Base-by-base conservation (phyloP, 208 protist genomes). In the Phytomonas sp. region DNA sequence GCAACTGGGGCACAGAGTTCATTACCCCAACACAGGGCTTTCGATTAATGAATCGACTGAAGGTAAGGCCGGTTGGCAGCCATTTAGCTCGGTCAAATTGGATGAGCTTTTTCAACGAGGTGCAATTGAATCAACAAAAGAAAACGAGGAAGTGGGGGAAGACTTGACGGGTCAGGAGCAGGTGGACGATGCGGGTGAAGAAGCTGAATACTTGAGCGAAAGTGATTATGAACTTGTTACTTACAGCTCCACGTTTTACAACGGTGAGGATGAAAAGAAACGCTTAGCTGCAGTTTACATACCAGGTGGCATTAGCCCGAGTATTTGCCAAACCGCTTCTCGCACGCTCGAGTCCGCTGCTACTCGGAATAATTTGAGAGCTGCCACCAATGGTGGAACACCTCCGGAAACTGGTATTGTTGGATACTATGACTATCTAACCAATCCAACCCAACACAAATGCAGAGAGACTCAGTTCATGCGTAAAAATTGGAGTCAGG, bases 391-490 rank as follows among this genome's bases (percentile, higher is more conserved):
- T 79, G 88, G 89, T 36, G 91, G 91, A 30, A 60, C 68, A n/a
- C 88, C 89, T 32, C 93, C 91, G 15, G 79, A 95, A 67, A 94
- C 87, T 11, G 91, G 93, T 60, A 91, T 97, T 70, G 86, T 92
- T 0, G 93, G 91, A 36, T 95, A 88, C 72, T 97, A 97, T 71
- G 93, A 97, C 72, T 97, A 96, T 66, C 75, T 96, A 23, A 94
- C 78, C 43, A 93, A 92, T 66, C 89, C 91, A 4, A 86, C 77
- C 5, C 74, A 62, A 59, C 78, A 74, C 53, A 97, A 96, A 68
- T 97, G 91, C 67, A 84, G 93, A 29, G 84, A 94, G 70, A 97
- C 91, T 8, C 75, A 84, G 68, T 97, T 88, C 61, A 95, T 74
- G 67, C 77, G 91, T 34, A 70, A 82, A 8, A 79, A 96, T 79